Evolutionary conservation across 208 protist genomes (phyloP).

Genomic region (Trypanosomatidae sp.): DNA sequence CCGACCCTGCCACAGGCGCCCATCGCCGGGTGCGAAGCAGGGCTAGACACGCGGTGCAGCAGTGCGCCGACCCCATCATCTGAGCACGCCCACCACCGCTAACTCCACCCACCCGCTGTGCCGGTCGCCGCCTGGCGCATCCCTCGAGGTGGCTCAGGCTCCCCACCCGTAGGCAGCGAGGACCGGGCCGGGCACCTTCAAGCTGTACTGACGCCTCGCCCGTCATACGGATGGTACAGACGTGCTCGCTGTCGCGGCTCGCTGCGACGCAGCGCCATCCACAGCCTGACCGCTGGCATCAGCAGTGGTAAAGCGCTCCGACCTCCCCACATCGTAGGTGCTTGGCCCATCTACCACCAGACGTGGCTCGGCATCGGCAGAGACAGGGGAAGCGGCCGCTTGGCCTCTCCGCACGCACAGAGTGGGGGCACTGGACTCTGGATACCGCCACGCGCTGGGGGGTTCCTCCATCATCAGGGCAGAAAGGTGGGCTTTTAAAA

Average conservation of each 20-base stretch:
- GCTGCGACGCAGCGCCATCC: not conserved
- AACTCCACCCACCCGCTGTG: not conserved
- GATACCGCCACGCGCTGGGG: not conserved
- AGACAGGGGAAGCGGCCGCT: not conserved
- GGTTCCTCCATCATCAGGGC: not conserved
- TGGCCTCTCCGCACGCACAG: not conserved
- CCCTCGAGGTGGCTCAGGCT: too few species aligned
- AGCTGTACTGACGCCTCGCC: too few species aligned
- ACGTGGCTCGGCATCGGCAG: not conserved
- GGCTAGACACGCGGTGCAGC: not conserved
- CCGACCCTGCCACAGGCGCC: not conserved
- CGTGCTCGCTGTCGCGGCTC: not conserved
- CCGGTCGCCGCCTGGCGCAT: too few species aligned
- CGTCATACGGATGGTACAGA: too few species aligned
- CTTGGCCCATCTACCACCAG: not conserved
- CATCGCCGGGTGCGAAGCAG: not conserved
- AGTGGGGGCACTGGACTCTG: not conserved
- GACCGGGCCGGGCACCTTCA: too few species aligned
- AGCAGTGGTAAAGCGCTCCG: not conserved
- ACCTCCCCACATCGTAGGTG: not conserved
- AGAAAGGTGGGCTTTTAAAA: not conserved
- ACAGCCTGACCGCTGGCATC: not conserved
- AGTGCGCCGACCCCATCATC: not conserved
- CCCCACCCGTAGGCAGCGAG: too few species aligned
- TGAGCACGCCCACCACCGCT: not conserved